Conservation (phyloP, 202 grass and related monocot species). For the Elaeis oleifera region DNA sequence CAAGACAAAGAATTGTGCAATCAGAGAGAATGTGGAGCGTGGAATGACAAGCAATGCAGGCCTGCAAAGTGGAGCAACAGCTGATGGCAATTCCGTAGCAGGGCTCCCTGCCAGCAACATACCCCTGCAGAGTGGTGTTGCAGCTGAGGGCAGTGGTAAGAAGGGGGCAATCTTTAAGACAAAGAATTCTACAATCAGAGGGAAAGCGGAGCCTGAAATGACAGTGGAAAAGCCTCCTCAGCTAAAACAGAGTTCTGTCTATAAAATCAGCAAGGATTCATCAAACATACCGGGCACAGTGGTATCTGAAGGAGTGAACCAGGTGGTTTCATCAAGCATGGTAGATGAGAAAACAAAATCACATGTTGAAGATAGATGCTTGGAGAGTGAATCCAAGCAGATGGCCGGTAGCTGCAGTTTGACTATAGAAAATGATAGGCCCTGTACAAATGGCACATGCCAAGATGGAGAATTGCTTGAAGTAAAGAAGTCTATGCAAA, state of each 20-base stretch:
- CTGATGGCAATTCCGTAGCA: background rate
- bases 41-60: background rate
- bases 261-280: no score
- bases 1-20: no score
- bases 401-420: background rate
- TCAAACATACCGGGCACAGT: no score
- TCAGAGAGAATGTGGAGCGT: no score
- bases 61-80: background rate
- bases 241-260: no score
- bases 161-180: background rate
- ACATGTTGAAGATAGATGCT: background rate
- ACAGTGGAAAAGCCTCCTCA: no score
- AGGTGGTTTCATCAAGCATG: background rate
- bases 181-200: no score
- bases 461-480: background rate
- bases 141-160: background rate
- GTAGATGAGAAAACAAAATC: background rate
- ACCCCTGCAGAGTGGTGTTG: background rate
- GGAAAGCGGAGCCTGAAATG: no score
- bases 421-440: background rate
- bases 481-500: background rate
- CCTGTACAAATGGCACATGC: background rate
- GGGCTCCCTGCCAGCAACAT: background rate
- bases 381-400: background rate
- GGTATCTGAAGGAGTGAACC: no score